Conservation (phyloP, 1,284 basidiomycete species). For the Fistulina hepatica region DNA sequence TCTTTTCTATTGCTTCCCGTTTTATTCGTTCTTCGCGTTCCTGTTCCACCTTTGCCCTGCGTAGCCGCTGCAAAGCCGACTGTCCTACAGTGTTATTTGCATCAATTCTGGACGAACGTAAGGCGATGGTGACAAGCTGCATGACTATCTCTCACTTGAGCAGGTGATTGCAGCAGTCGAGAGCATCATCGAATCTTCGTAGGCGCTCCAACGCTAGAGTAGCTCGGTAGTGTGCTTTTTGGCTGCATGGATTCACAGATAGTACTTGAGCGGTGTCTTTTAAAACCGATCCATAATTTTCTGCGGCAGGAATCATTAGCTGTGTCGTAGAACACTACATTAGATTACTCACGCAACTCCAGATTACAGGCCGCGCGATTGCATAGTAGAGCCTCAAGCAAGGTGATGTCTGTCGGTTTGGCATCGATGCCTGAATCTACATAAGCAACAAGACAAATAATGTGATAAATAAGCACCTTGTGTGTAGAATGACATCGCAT, state of each 20-base stretch:
- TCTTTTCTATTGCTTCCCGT: constrained; percentile 36
- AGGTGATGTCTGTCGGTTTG: constrained; percentile 50
- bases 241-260: constrained; percentile 45
- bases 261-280: constrained; percentile 76
- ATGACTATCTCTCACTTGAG: no score
- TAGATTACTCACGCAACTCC: constrained; percentile 55
- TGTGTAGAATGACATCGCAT: constrained; percentile 85
- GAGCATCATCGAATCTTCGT: constrained; percentile 64
- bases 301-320: constrained; percentile 27
- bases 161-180: constrained; percentile 69
- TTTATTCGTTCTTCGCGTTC: constrained; percentile 40
- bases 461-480: no score
- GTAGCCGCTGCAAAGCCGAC: constrained; percentile 35
- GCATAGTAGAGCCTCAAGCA: constrained; percentile 67
- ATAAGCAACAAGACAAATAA: no score
- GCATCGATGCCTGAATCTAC: constrained; percentile 81
- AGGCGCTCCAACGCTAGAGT: constrained; percentile 65
- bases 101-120: no score
- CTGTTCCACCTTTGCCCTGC: constrained; percentile 39
- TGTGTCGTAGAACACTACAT: constrained; percentile 1
- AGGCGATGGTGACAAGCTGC: no score
- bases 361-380: constrained; percentile 93
- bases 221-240: constrained; percentile 82
- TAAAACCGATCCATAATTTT: constrained; percentile 80
- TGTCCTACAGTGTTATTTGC: constrained; percentile 41